Evolutionary conservation across 305 asterid genomes (phyloP).

Genomic region (Euphrasia arctica): DNA sequence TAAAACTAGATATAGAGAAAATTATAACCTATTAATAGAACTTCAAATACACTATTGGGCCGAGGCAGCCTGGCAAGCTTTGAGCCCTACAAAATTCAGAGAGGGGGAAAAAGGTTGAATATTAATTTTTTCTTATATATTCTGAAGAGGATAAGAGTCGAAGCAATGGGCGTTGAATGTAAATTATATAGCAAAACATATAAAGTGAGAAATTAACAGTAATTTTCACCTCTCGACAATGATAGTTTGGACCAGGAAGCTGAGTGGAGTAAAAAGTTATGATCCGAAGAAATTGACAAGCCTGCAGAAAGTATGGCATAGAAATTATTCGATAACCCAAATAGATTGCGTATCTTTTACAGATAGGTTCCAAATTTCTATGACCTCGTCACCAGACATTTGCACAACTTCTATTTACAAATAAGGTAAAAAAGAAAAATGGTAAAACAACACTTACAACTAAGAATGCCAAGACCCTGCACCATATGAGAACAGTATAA

Average conservation of each 20-base stretch:
- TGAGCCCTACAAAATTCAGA: conserved; percentile 61
- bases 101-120: neutral
- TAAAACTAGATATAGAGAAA: conserved; percentile 4
- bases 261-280: conserved; percentile 88
- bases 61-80: conserved; percentile 82
- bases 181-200: neutral
- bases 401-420: neutral
- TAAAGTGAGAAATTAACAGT: neutral
- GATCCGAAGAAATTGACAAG: conserved; percentile 83
- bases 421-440: neutral
- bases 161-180: neutral
- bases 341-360: neutral
- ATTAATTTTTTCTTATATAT: too few species aligned
- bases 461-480: conserved; percentile 86
- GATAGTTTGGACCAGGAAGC: conserved; percentile 96
- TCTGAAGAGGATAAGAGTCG: neutral
- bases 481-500: conserved; percentile 91
- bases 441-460: conserved; percentile 46
- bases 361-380: neutral
- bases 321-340: neutral
- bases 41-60: conserved; percentile 64
- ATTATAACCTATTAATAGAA: conserved; percentile 56
- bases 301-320: conserved; percentile 41
- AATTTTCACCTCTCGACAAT: conserved; percentile 82
- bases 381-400: neutral